Percentiles rank a stretch among this genome's conserved stretches.
Evolutionary conservation across 2,329 filamentous ascomycete genomes (phyloP).

Genomic region (Curvularia spicifera): DNA sequence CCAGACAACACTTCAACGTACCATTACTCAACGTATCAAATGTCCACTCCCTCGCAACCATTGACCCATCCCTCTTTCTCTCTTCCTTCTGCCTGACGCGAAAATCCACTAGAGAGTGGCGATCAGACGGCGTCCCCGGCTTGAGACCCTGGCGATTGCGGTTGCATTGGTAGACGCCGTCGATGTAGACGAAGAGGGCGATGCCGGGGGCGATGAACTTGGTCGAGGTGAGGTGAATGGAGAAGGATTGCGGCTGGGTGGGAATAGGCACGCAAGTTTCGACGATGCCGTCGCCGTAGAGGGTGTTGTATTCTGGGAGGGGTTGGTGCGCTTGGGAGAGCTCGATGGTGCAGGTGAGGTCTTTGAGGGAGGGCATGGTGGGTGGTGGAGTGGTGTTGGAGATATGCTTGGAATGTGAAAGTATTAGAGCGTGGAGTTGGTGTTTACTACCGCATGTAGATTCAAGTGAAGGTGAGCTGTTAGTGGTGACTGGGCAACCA

Average conservation of each 20-base stretch:
- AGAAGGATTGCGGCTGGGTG: conserved; percentile 53
- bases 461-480: not conserved
- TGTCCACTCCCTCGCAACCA: conserved; percentile 60
- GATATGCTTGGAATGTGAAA: not conserved
- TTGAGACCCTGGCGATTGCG: conserved; percentile 57
- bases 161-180: conserved; percentile 65
- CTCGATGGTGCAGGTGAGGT: conserved; percentile 60
- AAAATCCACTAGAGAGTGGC: conserved; percentile 54
- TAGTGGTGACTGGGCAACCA: not conserved
- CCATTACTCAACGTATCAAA: conserved; percentile 59
- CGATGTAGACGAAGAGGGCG: conserved; percentile 63
- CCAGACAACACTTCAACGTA: conserved; percentile 32
- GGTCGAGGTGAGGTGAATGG: conserved; percentile 56
- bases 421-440: no score
- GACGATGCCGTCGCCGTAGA: conserved; percentile 60
- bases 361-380: conserved; percentile 61
- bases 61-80: conserved; percentile 53
- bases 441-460: not conserved
- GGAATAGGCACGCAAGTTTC: conserved; percentile 61
- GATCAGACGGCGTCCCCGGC: conserved; percentile 37
- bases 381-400: not conserved
- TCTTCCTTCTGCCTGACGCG: conserved; percentile 62
- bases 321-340: conserved; percentile 49
- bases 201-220: conserved; percentile 62
- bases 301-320: conserved; percentile 58